Conservation (phyloP, 2,329 filamentous ascomycete species). For the Xylariaceae sp. region DNA sequence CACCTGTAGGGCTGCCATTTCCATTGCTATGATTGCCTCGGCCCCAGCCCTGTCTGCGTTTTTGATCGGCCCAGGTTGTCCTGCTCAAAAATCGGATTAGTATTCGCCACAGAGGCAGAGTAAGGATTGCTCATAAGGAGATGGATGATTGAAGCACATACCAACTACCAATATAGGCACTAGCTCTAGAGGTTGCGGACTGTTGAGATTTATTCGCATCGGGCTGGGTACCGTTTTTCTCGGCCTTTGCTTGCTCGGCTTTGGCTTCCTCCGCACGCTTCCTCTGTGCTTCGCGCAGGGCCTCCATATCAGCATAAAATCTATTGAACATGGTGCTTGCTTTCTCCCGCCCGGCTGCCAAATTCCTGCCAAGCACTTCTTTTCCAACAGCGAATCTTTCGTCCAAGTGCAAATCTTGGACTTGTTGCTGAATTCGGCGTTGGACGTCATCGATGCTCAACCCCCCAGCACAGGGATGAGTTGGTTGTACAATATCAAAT, state of each 20-base stretch:
- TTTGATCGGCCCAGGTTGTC: slow-evolving; percentile 70
- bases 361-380: slow-evolving; percentile 82
- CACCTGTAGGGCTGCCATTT: slow-evolving; percentile 30
- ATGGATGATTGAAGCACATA: too few relatives aligned
- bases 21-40: slow-evolving; percentile 34
- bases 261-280: slow-evolving; percentile 58
- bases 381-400: slow-evolving; percentile 80
- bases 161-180: slow-evolving; percentile 67
- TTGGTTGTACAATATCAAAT: slow-evolving; percentile 91
- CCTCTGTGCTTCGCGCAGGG: slow-evolving; percentile 70
- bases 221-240: slow-evolving; percentile 28
- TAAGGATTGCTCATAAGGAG: too few relatives aligned
- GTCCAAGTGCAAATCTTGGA: slow-evolving; percentile 90
- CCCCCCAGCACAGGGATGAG: slow-evolving; percentile 89
- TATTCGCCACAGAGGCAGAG: too few relatives aligned
- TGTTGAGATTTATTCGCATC: slow-evolving; percentile 45
- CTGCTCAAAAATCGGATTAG: too few relatives aligned
- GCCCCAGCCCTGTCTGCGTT: slow-evolving; percentile 56
- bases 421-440: slow-evolving; percentile 82
- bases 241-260: slow-evolving; percentile 22
- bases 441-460: slow-evolving; percentile 94
- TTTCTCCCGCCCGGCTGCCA: slow-evolving; percentile 86
- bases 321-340: slow-evolving; percentile 84
- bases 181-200: slow-evolving; percentile 54
- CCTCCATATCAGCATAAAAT: slow-evolving; percentile 87